Conservation (phyloP, 345 rosid species). For the Litchi chinensis region DNA sequence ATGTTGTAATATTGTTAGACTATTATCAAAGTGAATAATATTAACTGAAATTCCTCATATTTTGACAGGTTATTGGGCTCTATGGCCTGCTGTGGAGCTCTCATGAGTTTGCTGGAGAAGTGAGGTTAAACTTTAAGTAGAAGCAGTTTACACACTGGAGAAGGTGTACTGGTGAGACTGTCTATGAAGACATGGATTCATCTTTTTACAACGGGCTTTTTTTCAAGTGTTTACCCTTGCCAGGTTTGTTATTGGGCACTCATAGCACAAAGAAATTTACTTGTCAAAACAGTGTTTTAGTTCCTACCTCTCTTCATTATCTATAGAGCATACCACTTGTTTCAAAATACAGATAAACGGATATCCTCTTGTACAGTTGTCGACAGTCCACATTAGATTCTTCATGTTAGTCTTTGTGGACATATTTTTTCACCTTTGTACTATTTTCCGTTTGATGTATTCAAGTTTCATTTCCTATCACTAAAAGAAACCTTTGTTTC, state of each 20-base stretch:
- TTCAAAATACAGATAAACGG: background rate
- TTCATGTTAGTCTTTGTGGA: background rate
- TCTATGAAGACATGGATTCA: background rate
- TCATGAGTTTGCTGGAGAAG: background rate
- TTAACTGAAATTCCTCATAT: background rate
- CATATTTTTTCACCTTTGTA: background rate
- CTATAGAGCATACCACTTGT: background rate
- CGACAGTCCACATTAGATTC: background rate
- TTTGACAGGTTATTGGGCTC: slow-evolving; percentile 5
- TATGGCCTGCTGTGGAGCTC: background rate
- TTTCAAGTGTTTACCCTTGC: too few relatives aligned
- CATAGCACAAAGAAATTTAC: too few relatives aligned
- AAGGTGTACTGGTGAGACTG: background rate
- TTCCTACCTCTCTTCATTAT: background rate
- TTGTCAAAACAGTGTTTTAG: too few relatives aligned
- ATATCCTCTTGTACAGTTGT: background rate
- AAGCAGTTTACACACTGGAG: too few relatives aligned
- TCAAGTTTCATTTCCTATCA: too few relatives aligned
- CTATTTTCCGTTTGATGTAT: too few relatives aligned
- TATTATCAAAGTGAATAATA: background rate
- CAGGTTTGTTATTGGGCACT: too few relatives aligned
- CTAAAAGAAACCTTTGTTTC: too few relatives aligned
- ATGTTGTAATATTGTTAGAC: background rate
- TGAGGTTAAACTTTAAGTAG: background rate
- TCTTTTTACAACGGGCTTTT: background rate